phyloP scores from a whole-genome alignment of 345 rosid genomes.

The Rhodamnia argentea region DNA sequence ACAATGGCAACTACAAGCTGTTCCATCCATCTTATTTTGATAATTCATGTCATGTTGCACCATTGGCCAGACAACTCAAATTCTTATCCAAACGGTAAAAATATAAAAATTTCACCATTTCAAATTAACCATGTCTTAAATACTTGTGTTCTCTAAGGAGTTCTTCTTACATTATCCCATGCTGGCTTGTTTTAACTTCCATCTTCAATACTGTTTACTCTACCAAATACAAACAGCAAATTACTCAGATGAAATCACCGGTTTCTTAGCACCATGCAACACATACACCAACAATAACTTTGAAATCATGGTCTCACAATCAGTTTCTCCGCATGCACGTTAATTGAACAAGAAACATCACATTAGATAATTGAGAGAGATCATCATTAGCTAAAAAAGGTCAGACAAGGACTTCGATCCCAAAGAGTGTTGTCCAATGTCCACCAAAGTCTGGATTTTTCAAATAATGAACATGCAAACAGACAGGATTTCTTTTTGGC shows the following conservation, averaged over 20 bases:
- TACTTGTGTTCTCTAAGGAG: background rate
- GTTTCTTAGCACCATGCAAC: background rate
- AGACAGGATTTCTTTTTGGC: background rate
- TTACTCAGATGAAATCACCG: background rate
- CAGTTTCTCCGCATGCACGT: background rate
- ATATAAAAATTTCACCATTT: background rate
- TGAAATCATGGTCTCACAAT: background rate
- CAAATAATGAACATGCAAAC: background rate
- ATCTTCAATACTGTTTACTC: background rate
- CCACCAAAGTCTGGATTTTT: background rate
- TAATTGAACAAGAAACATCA: background rate
- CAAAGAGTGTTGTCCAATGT: background rate
- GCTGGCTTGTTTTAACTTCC: background rate
- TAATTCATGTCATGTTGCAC: background rate
- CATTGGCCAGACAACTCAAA: background rate
- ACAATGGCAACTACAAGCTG: background rate
- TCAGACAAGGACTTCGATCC: background rate
- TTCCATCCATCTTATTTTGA: background rate
- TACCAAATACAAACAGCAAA: background rate
- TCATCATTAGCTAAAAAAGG: background rate
- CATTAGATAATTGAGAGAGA: background rate
- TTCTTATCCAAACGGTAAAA: background rate
- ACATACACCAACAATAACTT: background rate
- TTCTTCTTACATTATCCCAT: background rate
- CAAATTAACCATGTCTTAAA: background rate